Evolutionary conservation across 139 green algal genomes (phyloP).

Genomic region (Coelastrella sp.): DNA sequence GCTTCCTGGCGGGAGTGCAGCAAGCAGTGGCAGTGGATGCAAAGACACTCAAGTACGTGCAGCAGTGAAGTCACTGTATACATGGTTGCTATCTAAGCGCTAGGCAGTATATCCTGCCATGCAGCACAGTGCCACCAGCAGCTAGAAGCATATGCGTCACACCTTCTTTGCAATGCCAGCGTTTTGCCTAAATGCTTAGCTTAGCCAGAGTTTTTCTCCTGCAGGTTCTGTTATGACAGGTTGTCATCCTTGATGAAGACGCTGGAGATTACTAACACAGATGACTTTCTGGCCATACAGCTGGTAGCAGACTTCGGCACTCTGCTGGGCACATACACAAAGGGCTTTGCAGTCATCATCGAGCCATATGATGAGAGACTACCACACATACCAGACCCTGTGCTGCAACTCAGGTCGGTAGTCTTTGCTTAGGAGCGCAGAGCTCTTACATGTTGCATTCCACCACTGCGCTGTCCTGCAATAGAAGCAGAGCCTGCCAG

Average conservation of each 20-base stretch:
- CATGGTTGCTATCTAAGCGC: neutral
- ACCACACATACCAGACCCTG: slow-evolving; percentile 93
- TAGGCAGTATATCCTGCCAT: neutral
- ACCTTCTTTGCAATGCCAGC: too few species aligned
- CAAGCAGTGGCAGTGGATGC: slow-evolving; percentile 66
- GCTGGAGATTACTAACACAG: slow-evolving; percentile 95
- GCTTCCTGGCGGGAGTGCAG: slow-evolving; percentile 88
- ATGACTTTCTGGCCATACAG: slow-evolving; percentile 93
- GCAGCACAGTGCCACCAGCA: too few species aligned
- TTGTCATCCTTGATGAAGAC: slow-evolving; percentile 95
- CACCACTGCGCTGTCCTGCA: neutral
- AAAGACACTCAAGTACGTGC: slow-evolving; percentile 76
- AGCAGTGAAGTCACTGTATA: neutral
- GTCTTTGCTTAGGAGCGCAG: too few species aligned
- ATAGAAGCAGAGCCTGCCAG: neutral
- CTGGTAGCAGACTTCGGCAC: slow-evolving; percentile 98
- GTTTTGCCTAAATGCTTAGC: too few species aligned
- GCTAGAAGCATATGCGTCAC: too few species aligned
- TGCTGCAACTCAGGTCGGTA: slow-evolving; percentile 79
- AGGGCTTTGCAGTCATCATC: slow-evolving; percentile 98
- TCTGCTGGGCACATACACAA: slow-evolving; percentile 93
- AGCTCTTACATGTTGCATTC: too few species aligned
- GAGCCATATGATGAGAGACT: slow-evolving; percentile 98
- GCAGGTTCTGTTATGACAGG: slow-evolving; percentile 98
- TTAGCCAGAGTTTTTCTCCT: too few species aligned